Conservation (phyloP, 2,329 filamentous ascomycete species). For the Cladophialophora exuberans region DNA sequence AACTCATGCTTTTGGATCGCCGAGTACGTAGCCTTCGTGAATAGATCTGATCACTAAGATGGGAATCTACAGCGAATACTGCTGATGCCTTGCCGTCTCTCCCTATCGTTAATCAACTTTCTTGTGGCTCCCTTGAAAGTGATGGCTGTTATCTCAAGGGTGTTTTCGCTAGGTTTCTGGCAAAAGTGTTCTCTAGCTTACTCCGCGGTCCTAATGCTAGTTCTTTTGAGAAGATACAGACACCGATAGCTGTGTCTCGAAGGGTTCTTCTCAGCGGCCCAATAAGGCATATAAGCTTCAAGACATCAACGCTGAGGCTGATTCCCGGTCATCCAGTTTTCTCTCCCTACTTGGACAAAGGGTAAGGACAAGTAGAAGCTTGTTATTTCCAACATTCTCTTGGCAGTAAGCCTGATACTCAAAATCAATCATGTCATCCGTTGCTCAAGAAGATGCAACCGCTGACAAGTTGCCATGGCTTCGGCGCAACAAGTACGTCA, state of each 20-base stretch:
- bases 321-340: neutral
- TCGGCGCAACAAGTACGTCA: conserved; percentile 8
- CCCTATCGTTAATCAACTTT: neutral
- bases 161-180: neutral
- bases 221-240: neutral
- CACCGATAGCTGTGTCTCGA: neutral
- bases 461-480: conserved; percentile 3
- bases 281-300: neutral
- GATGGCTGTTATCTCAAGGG: neutral
- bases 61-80: neutral
- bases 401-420: neutral
- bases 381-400: neutral
- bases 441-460: neutral
- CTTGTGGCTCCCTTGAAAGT: neutral
- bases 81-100: neutral
- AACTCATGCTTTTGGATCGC: neutral
- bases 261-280: neutral
- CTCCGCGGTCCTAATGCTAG: neutral
- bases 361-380: neutral
- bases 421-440: neutral
- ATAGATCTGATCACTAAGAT: neutral
- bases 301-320: neutral
- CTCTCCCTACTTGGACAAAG: neutral
- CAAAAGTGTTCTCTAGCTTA: neutral
- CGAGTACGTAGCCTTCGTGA: neutral